Percentiles rank a stretch among this genome's conserved stretches.
Conservation (phyloP, 75 land plant genomes). For the Sequoiadendron giganteum region DNA sequence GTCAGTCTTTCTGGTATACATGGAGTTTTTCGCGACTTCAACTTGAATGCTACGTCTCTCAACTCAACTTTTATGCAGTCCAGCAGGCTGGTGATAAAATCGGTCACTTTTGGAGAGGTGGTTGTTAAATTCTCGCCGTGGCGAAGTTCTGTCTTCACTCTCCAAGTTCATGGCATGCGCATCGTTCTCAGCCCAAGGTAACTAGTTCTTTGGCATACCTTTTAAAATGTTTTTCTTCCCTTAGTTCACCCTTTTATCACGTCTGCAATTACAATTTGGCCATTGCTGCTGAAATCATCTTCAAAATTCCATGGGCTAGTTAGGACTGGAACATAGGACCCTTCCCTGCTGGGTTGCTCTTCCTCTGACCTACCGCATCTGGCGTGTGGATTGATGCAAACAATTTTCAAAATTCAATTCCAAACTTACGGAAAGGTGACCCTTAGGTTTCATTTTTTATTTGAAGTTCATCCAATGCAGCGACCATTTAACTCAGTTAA, state of each 20-base stretch:
- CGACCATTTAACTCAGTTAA: no score
- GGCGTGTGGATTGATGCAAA: background rate
- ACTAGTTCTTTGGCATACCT: background rate
- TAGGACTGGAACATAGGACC: background rate
- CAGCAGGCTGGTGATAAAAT: slow-evolving; percentile 1
- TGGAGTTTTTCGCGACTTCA: background rate
- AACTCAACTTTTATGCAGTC: background rate
- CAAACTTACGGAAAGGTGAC: no score
- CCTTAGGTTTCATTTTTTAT: no score
- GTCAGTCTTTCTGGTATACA: background rate
- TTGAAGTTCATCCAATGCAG: no score
- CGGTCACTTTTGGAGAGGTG: background rate
- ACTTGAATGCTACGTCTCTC: background rate
- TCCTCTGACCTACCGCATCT: background rate
- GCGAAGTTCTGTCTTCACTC: background rate
- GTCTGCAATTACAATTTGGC: background rate
- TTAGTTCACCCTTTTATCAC: background rate
- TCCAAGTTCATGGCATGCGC: background rate
- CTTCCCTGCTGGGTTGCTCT: no score
- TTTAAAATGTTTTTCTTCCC: background rate
- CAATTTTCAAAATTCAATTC: no score
- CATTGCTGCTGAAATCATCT: background rate
- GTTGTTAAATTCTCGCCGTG: background rate
- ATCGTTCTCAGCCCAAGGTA: background rate
- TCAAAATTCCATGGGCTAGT: background rate